phyloP scores from a whole-genome alignment of 805 yeast genomes.

The Saccharomyces jurei region DNA sequence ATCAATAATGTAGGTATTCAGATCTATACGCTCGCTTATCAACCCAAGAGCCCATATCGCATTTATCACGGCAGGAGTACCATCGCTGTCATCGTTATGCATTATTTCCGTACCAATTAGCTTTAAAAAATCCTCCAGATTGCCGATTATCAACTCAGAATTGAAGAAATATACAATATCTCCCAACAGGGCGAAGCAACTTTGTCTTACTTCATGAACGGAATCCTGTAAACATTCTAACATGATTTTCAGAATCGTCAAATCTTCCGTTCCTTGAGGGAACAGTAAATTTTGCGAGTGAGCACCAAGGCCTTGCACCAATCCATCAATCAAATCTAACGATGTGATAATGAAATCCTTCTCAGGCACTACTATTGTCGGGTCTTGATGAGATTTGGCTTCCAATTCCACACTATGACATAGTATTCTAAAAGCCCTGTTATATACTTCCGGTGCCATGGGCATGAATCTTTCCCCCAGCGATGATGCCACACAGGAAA shows the following conservation, averaged over 20 bases:
- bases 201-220: constrained; percentile 83
- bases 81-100: constrained; percentile 30
- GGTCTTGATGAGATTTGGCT: constrained; percentile 54
- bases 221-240: constrained; percentile 66
- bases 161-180: constrained; percentile 65
- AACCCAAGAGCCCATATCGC: constrained; percentile 95
- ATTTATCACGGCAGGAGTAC: constrained; percentile 38
- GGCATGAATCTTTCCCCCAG: constrained; percentile 81
- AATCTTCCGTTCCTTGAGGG: constrained; percentile 26
- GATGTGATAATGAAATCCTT: constrained; percentile 86
- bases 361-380: constrained; percentile 68
- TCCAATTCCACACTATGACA: constrained; percentile 60
- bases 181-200: constrained; percentile 83
- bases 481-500: constrained; percentile 84
- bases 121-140: constrained; percentile 40
- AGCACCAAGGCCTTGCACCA: constrained; percentile 77
- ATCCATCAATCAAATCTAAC: constrained; percentile 82
- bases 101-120: constrained; percentile 63
- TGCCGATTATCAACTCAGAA: constrained; percentile 31
- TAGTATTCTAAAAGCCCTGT: constrained; percentile 65
- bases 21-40: constrained; percentile 48
- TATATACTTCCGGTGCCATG: constrained; percentile 79
- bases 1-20: constrained; percentile 25
- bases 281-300: constrained; percentile 43
- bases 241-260: constrained; percentile 50